Base-by-base conservation (phyloP, 2,329 filamentous ascomycete species). In the Fusarium torreyae region DNA sequence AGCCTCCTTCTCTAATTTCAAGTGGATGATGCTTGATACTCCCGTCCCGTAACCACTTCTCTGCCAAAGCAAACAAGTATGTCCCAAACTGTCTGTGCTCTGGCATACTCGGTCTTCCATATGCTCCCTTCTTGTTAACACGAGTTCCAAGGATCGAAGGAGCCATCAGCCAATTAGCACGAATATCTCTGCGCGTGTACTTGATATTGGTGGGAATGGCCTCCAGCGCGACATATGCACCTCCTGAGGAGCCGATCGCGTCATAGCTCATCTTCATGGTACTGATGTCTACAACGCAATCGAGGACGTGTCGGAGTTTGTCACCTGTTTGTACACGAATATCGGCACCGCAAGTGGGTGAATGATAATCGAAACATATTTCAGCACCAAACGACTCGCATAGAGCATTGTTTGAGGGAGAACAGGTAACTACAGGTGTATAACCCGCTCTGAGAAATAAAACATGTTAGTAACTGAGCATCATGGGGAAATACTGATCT, bases 361-460 rank as follows among this genome's bases (percentile, higher is more conserved):
- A 55, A 7, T 55, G 42, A 33, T 55, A 55, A 13, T 55, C 42
- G 7, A 55, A 55, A 15, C 51, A 54, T 15, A 34, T 34, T 15
- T 54, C 38, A 33, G 51, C 51, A 8, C 51, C 51, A 4, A 51
- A 10, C 48, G 48, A 5, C 34, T 51, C 1, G 48, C 34, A 13
- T 24, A 24, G 2, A 31, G 31, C 20, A 31, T 49, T 36, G 20
- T 36, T 49, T 5, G 46, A 28, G 1, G 46, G 46, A 6, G 46
- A 49, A 20, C 46, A 49, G 8, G 46, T 49, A 3, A 49, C 46
- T 5, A 49, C 36, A 2, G 46, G 31, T 18, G 33, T 49, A 3
- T 49, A 49, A 2, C 46, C 46, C 14, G 46, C 46, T 20, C 31
- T 49, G 17, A 20, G 18, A 20, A 20, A 20, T 20, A 3, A 20